These are phyloP conservation scores for Brachypodium distachyon DNA, from an alignment of 202 grass and related monocot genomes.

Conservation along the genomic window DNA sequence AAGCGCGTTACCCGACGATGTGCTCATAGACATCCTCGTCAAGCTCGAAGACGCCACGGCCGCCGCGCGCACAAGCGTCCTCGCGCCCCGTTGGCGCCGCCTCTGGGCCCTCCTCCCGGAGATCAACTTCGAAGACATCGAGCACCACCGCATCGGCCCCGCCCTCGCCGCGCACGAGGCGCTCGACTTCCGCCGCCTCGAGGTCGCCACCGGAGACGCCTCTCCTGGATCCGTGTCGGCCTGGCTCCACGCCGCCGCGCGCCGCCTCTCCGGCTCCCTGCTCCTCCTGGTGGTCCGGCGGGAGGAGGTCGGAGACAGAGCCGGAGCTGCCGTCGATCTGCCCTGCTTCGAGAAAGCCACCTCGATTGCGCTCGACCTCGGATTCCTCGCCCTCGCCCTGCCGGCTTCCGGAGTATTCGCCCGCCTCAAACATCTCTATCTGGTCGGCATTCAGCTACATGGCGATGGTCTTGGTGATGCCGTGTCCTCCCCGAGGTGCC, in stretches of 20 bases:
- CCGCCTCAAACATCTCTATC: background rate
- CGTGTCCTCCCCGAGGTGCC: background rate
- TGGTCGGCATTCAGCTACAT: background rate
- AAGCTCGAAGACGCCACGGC: background rate
- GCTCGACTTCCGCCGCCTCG: background rate
- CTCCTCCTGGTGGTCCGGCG: background rate
- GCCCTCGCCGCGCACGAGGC: background rate
- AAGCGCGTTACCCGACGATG: conserved; percentile 3
- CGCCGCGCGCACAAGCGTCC: background rate
- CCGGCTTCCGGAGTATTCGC: background rate
- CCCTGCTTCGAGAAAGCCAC: conserved; percentile 12
- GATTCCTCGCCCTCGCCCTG: background rate
- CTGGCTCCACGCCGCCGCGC: background rate
- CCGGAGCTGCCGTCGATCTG: background rate
- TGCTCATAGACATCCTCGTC: background rate
- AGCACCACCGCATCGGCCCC: background rate
- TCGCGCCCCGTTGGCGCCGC: background rate
- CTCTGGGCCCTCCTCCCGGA: background rate
- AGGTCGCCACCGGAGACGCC: background rate
- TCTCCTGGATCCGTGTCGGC: background rate
- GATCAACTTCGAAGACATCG: background rate
- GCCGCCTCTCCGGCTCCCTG: too few species aligned
- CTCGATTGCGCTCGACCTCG: background rate
- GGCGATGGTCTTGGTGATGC: too few species aligned
- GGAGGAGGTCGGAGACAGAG: background rate